Evolutionary conservation across 257 asterid genomes (phyloP).

Genomic region (Gentiana straminea): DNA sequence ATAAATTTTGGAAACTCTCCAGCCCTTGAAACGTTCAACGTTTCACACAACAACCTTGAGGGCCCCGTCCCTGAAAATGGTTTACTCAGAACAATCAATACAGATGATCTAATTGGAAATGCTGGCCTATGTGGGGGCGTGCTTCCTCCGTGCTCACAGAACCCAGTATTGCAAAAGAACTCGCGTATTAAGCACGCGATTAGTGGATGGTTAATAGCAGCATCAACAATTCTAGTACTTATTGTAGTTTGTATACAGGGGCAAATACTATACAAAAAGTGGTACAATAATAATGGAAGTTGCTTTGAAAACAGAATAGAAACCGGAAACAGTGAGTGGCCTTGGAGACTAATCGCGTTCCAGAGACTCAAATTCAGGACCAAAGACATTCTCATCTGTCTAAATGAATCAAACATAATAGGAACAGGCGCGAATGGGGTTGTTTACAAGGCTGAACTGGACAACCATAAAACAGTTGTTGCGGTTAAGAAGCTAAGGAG

Average conservation of each 20-base stretch:
- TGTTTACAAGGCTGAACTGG: slow-evolving; percentile 52
- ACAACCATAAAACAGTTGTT: slow-evolving; percentile 24
- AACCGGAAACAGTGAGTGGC: slow-evolving; percentile 34
- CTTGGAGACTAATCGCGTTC: slow-evolving; percentile 62
- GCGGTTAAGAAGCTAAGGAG: slow-evolving; percentile 61
- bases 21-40: slow-evolving; percentile 40
- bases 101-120: slow-evolving; percentile 39
- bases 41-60: slow-evolving; percentile 43
- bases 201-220: slow-evolving; percentile 37
- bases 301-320: slow-evolving; percentile 32
- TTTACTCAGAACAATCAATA: slow-evolving; percentile 31
- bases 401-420: slow-evolving; percentile 43
- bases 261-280: slow-evolving; percentile 22
- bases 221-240: slow-evolving; percentile 24
- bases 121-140: slow-evolving; percentile 51
- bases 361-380: slow-evolving; percentile 45
- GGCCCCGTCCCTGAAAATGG: slow-evolving; percentile 50
- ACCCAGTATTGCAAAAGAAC: slow-evolving; percentile 10
- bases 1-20: slow-evolving; percentile 43
- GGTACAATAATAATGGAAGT: slow-evolving; percentile 24
- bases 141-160: slow-evolving; percentile 38
- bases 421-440: slow-evolving; percentile 58
- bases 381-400: slow-evolving; percentile 37
- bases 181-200: slow-evolving; percentile 22
- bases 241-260: slow-evolving; percentile 18